A percentile compares a stretch with the other conserved stretches of the same genome.
These are phyloP conservation scores for Cymbopogon citratus DNA, from an alignment of 176 grass and related monocot genomes.

Conservation along the genomic window DNA sequence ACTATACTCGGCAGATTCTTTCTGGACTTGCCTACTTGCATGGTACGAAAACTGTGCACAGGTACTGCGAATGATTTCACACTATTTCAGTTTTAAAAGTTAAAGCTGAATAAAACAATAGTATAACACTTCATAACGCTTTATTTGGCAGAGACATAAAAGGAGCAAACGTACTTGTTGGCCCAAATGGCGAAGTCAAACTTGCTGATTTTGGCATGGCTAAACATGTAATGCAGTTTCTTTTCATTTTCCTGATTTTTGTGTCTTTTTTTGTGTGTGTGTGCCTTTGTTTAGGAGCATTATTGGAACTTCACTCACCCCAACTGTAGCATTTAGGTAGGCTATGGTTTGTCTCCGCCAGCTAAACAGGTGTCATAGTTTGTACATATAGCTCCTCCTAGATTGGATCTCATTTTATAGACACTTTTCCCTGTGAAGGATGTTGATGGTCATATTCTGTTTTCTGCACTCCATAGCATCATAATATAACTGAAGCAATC, in stretches of 20 bases:
- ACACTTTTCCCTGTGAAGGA: background rate
- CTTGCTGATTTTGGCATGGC: constrained; percentile 99
- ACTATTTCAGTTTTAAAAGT: constrained; percentile 20
- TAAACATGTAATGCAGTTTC: constrained; percentile 85
- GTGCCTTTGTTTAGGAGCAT: background rate
- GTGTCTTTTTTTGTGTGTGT: background rate
- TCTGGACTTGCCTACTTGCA: constrained; percentile 89
- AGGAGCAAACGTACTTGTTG: constrained; percentile 98
- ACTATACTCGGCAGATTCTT: constrained; percentile 81
- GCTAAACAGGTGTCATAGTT: background rate
- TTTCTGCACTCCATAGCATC: constrained; percentile 7
- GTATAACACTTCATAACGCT: constrained; percentile 1
- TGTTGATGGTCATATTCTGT: constrained; percentile 4
- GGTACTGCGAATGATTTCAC: constrained; percentile 38
- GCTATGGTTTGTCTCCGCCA: background rate
- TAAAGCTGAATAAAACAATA: background rate
- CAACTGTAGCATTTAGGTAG: background rate
- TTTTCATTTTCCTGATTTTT: background rate
- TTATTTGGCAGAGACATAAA: constrained; percentile 80
- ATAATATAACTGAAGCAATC: background rate
- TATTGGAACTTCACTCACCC: background rate
- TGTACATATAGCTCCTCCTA: background rate
- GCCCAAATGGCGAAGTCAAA: constrained; percentile 86
- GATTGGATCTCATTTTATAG: background rate
- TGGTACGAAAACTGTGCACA: constrained; percentile 79